Percentiles rank a stretch among this genome's conserved stretches.
Conservation (phyloP, 352 stramenopile genomes). For the Globisporangium perplexum region DNA sequence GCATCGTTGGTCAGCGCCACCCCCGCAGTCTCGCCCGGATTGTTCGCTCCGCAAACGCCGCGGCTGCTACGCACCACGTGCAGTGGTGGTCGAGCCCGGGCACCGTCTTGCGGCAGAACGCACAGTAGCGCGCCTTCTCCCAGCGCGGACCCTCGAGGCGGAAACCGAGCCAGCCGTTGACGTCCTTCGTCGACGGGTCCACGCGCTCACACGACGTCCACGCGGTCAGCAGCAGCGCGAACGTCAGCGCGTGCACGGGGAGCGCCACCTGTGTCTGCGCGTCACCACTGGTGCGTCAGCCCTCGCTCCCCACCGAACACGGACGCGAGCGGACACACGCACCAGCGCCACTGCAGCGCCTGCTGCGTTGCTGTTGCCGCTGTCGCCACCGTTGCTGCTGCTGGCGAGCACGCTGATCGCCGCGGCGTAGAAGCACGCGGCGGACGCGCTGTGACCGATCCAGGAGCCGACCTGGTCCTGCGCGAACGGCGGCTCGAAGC, state of each 20-base stretch:
- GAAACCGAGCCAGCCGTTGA: slow-evolving; percentile 63
- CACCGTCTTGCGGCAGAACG: slow-evolving; percentile 70
- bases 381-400: slow-evolving; percentile 1
- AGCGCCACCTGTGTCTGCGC: slow-evolving; percentile 46
- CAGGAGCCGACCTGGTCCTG: slow-evolving; percentile 75
- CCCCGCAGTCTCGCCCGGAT: neutral
- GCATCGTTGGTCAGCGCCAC: neutral
- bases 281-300: neutral
- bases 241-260: slow-evolving; percentile 38
- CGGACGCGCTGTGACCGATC: slow-evolving; percentile 56
- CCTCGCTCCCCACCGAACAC: neutral
- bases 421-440: slow-evolving; percentile 56
- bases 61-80: slow-evolving; percentile 67
- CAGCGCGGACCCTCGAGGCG: slow-evolving; percentile 56
- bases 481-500: slow-evolving; percentile 66
- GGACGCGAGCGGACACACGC: neutral
- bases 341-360: slow-evolving; percentile 9
- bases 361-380: neutral
- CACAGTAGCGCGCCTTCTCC: slow-evolving; percentile 80
- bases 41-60: neutral
- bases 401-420: slow-evolving; percentile 20
- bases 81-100: slow-evolving; percentile 83
- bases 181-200: slow-evolving; percentile 44
- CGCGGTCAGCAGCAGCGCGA: slow-evolving; percentile 40
- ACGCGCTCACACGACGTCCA: slow-evolving; percentile 73